Conservation (phyloP, 208 protist genomes). For the Leishmania major region DNA sequence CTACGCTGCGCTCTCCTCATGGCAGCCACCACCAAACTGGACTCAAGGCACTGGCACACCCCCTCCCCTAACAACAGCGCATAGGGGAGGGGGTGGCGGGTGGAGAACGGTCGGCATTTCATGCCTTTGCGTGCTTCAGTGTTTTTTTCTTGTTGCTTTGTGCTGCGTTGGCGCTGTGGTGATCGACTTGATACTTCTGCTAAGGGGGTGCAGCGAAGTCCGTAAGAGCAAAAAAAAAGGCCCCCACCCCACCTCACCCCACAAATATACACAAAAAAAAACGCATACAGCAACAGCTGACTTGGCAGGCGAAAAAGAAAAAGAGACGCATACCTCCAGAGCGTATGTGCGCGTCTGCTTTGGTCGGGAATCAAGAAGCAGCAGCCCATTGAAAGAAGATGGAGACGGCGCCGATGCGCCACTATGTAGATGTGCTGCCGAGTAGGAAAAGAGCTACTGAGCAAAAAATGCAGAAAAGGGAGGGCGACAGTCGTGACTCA, state of each 20-base stretch:
- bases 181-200: neutral
- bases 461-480: neutral
- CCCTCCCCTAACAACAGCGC: neutral
- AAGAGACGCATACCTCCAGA: neutral
- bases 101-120: neutral
- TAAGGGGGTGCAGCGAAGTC: neutral
- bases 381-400: neutral
- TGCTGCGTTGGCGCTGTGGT: neutral
- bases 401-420: neutral
- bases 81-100: neutral
- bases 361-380: neutral
- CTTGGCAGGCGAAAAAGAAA: neutral
- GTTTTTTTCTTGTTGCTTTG: neutral
- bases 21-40: neutral
- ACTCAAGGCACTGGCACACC: neutral
- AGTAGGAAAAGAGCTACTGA: neutral
- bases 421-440: neutral
- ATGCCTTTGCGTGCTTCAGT: neutral
- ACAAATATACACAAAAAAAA: too few relatives aligned
- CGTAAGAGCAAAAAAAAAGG: neutral
- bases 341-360: neutral
- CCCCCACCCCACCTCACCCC: too few relatives aligned
- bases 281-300: too few relatives aligned
- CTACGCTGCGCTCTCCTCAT: neutral
- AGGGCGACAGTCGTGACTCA: neutral